phyloP scores from a whole-genome alignment of 1,284 basidiomycete species.

The Leccinum pachyderme region DNA sequence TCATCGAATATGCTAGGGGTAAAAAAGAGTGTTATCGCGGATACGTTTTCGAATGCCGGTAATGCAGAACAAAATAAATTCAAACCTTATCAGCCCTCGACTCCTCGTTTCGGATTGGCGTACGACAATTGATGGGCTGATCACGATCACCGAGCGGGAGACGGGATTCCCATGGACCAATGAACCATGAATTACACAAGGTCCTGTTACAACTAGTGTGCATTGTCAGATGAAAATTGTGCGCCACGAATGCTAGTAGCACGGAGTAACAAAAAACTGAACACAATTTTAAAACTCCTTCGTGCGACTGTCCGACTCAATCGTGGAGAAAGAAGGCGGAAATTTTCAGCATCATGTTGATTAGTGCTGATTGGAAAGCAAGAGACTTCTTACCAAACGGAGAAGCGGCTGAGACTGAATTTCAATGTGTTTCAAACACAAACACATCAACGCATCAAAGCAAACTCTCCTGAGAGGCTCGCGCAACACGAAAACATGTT shows the following conservation, averaged over 20 bases:
- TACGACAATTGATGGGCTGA: background rate
- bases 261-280: background rate
- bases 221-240: background rate
- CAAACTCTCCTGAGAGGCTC: background rate
- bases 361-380: conserved; percentile 1
- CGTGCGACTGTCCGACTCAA: conserved; percentile 8
- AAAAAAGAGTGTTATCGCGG: background rate
- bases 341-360: background rate
- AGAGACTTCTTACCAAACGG: conserved; percentile 4
- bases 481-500: background rate
- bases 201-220: background rate
- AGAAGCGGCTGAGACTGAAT: conserved; percentile 6
- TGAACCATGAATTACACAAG: background rate
- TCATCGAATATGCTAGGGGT: background rate
- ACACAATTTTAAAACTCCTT: background rate
- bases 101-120: background rate
- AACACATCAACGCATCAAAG: background rate
- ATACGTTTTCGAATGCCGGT: background rate
- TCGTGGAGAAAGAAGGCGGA: conserved; percentile 20
- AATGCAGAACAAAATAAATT: background rate
- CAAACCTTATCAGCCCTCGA: background rate
- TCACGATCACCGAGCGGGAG: background rate
- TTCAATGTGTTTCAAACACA: background rate
- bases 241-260: background rate
- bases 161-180: background rate